Percentiles rank a stretch among this genome's conserved stretches.
These are phyloP conservation scores for Apiospora arundinis DNA, from an alignment of 2,329 filamentous ascomycete species.

Conservation along the genomic window DNA sequence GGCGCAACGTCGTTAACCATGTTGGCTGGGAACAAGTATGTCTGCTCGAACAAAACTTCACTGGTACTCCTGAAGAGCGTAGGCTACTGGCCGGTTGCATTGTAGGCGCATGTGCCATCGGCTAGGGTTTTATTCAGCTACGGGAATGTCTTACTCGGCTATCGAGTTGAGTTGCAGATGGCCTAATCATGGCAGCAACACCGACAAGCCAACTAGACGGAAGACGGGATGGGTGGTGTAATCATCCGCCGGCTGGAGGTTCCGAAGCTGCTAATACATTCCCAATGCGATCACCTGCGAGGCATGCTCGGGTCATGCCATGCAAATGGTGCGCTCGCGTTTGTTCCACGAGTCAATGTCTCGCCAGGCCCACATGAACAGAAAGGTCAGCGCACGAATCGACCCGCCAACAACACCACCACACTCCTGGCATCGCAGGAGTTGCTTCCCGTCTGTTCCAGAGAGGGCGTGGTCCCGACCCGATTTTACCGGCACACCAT, in stretches of 20 bases:
- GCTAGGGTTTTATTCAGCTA: constrained; percentile 1
- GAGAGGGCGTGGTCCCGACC: neutral
- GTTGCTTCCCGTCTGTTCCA: constrained; percentile 7
- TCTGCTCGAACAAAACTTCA: neutral
- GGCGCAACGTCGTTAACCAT: constrained; percentile 5
- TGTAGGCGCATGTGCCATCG: neutral
- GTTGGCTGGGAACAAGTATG: neutral
- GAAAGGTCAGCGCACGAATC: constrained; percentile 2
- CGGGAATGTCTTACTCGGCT: neutral
- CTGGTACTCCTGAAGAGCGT: neutral
- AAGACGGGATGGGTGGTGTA: neutral
- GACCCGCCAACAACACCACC: neutral
- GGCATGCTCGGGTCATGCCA: neutral
- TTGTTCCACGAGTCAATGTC: constrained; percentile 12
- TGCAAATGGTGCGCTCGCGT: neutral
- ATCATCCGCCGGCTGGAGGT: constrained; percentile 16
- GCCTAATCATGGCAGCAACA: neutral
- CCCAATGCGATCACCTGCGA: neutral
- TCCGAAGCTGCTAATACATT: neutral
- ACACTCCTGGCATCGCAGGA: neutral
- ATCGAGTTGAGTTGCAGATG: neutral
- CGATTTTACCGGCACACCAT: neutral
- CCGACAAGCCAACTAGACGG: too few relatives aligned
- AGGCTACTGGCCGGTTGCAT: neutral
- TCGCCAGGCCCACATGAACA: neutral